Base-by-base conservation (phyloP, 164 flowering plant genomes). In the Santalum album region DNA sequence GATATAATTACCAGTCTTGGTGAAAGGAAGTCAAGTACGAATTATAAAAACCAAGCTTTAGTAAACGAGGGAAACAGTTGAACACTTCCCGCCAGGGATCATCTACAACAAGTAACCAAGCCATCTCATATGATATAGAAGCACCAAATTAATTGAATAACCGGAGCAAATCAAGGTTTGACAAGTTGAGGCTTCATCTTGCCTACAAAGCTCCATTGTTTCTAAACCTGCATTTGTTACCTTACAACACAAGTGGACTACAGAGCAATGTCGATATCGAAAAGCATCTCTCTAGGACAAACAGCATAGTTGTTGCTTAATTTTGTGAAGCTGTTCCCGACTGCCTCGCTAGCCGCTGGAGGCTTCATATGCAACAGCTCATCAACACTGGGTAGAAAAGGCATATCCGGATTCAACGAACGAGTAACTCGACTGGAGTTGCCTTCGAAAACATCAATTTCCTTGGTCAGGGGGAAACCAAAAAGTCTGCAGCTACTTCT, bases 391-490 rank as follows among this genome's bases (percentile, higher is more conserved):
- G 76, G 70, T 25, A 58, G 46, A 59, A 68, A 66, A 25, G 78
- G 51, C 1, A 48, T 26, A 49, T 69, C 66, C 26, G 54, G n/a
- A 53, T 56, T 55, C 53, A 64, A 57, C 6, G 72, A 49, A 59
- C 72, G 60, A 18, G 69, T 15, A 24, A 39, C 46, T 32, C 64
- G 55, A 56, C 60, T 34, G 15, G 56, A 26, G n/a, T 51, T 39
- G 39, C 56, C 75, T 14, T 55, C 65, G 46, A 34, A 45, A 18
- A 27, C 62, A 19, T 56, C 57, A 27, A 60, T 64, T 55, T 72
- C 91, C 49, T 80, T 78, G 0, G 74, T 82, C 65, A 91, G 60
- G 12, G 96, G 65, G 14, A 91, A 88, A 15, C 98, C 98, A 65
- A 91, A 88, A 36, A 91, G 80, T 60, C 81, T 82, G 80, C 96